Evolutionary conservation across 345 rosid genomes (phyloP).

Genomic region (Euphorbia pulcherrima): DNA sequence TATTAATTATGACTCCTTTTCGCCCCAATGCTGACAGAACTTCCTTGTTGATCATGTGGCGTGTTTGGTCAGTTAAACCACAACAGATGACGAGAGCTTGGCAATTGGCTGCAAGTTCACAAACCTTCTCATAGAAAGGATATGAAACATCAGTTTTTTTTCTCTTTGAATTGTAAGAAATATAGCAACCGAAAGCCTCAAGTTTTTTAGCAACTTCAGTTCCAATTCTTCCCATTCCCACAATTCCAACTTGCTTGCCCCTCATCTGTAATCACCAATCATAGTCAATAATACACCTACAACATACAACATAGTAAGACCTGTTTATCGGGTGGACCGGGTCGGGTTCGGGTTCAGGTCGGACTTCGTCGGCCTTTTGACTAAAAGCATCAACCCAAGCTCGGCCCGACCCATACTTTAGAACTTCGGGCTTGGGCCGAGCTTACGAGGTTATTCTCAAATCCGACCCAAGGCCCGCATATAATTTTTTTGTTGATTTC

Average conservation of each 20-base stretch:
- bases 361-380: too few relatives aligned
- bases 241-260: conserved; percentile 47
- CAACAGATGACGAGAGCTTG: conserved; percentile 48
- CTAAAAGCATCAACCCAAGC: too few relatives aligned
- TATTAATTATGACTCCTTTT: conserved; percentile 45
- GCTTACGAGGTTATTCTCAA: too few relatives aligned
- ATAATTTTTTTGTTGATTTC: too few relatives aligned
- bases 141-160: conserved; percentile 31
- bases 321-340: too few relatives aligned
- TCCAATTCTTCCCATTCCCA: conserved; percentile 52
- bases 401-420: too few relatives aligned
- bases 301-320: too few relatives aligned
- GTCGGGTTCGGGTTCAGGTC: too few relatives aligned
- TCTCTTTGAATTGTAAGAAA: conserved; percentile 44
- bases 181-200: conserved; percentile 41
- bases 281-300: neutral
- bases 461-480: too few relatives aligned
- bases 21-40: conserved; percentile 45
- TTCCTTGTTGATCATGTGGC: conserved; percentile 42
- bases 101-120: conserved; percentile 40
- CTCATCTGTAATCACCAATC: conserved; percentile 28
- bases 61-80: conserved; percentile 39
- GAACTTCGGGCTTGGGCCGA: too few relatives aligned
- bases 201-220: conserved; percentile 41
- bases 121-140: conserved; percentile 30